These are phyloP conservation scores for Betula pendula DNA, from an alignment of 306 rosid species.

Conservation along the genomic window DNA sequence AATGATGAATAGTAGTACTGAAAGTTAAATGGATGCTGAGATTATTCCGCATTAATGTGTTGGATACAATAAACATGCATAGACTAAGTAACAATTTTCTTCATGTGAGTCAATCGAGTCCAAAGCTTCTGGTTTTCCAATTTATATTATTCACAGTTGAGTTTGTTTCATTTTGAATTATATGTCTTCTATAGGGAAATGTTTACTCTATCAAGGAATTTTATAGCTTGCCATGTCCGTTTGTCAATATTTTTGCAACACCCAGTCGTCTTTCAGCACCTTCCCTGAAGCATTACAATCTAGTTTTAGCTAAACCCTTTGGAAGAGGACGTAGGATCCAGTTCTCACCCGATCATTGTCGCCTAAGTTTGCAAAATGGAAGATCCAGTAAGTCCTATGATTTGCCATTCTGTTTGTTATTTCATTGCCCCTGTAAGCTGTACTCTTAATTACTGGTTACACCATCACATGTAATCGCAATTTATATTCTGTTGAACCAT, in stretches of 20 bases:
- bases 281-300: conserved; percentile 24
- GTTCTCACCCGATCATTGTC: conserved; percentile 28
- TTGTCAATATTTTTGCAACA: conserved; percentile 36
- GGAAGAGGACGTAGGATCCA: conserved; percentile 28
- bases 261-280: conserved; percentile 32
- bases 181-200: conserved; percentile 39
- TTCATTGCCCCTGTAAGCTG: background rate
- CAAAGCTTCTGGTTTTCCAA: background rate
- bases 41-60: background rate
- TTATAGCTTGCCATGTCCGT: conserved; percentile 34
- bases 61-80: background rate
- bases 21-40: background rate
- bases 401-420: conserved; percentile 14
- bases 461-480: background rate
- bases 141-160: background rate
- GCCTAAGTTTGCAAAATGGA: conserved; percentile 31
- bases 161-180: background rate
- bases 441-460: background rate
- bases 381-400: conserved; percentile 48
- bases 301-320: conserved; percentile 32
- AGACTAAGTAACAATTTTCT: background rate
- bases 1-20: background rate
- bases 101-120: background rate
- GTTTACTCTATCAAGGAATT: conserved; percentile 39
- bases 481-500: background rate